A percentile compares a stretch with the other conserved stretches of the same genome.
Evolutionary conservation across 164 flowering plant species (phyloP).

Genomic region (Vitis amurensis): DNA sequence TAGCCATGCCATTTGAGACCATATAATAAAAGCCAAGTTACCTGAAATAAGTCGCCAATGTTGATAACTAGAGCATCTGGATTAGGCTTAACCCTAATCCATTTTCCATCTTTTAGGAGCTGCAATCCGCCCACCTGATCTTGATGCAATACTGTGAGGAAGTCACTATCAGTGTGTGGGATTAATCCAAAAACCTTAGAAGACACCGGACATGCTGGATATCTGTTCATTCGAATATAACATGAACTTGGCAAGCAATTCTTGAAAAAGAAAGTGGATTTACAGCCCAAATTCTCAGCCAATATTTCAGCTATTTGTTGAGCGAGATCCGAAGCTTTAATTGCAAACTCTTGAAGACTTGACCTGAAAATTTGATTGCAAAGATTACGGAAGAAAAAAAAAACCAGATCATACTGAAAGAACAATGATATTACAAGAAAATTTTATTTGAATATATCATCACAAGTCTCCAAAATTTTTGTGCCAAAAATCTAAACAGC

Average conservation of each 20-base stretch:
- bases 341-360: constrained; percentile 38
- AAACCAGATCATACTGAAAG: too few relatives aligned
- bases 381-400: neutral
- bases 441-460: too few relatives aligned
- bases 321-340: constrained; percentile 37
- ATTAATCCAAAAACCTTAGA: constrained; percentile 55
- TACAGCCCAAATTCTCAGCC: constrained; percentile 46
- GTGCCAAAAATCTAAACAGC: too few relatives aligned
- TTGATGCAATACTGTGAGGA: constrained; percentile 60
- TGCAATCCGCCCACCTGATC: constrained; percentile 36
- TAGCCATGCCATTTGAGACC: neutral
- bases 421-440: too few relatives aligned
- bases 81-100: constrained; percentile 34
- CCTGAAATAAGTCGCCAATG: constrained; percentile 46
- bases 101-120: constrained; percentile 23
- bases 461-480: too few relatives aligned
- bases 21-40: constrained; percentile 1
- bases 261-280: constrained; percentile 41
- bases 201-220: constrained; percentile 67
- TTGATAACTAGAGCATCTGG: constrained; percentile 30
- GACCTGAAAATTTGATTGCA: constrained; percentile 32
- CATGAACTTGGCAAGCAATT: constrained; percentile 55
- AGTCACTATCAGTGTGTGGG: constrained; percentile 86
- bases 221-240: constrained; percentile 73
- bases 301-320: constrained; percentile 48